Evolutionary conservation across 352 stramenopile species (phyloP), one percentile per base, ranked within the genome.

Genomic region (Thalassiosira ordinaria): DNA sequence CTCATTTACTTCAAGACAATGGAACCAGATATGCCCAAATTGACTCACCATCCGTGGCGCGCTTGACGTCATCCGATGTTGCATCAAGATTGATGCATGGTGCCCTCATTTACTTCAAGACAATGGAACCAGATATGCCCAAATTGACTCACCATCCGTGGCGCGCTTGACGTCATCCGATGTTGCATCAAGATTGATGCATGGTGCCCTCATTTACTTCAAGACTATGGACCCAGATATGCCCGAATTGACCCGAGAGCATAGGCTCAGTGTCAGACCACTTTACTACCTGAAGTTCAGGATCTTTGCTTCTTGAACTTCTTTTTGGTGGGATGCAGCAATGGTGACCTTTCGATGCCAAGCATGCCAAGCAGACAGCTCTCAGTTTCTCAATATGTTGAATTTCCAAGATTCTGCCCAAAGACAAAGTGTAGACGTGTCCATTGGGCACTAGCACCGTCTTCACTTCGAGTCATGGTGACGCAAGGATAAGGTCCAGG

Each of bases 301-400:
- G 86, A 77, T 94, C 22, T 66, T 76, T 46, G 95, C 82, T 46
- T 69, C 51, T 73, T 95, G 91, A 47, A 95, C 71, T 68, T 95
- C 92, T 68, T 88, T 84, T 55, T 75, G 64, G 63, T 92, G 80
- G 44, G 74, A 77, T 27, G 89, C 87, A 62, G 80, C 80, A 52
- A 97, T 80, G 26, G 94, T 94, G 20, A 97, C 87, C 56, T 98
- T 91, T 5, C 91, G 86, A 60, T 94, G 82, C 6, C 91, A 53
- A n/a, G 88, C 67, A 57, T 89, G 35, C 1, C 72, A 62, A 26
- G 80, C 64, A 5, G 44, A 63, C 24, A 95, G 49, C 73, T 20
- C 41, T 59, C 31, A 89, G 57, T 51, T 78, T 60, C 47, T 80
- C 62, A 60, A 63, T 13, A 83, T 47, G 0, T 81, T 55, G 37